Percentiles rank a stretch among this genome's conserved stretches.
Evolutionary conservation across 1,284 basidiomycete species (phyloP).

Genomic region (Sanguinoderma infundibulare): DNA sequence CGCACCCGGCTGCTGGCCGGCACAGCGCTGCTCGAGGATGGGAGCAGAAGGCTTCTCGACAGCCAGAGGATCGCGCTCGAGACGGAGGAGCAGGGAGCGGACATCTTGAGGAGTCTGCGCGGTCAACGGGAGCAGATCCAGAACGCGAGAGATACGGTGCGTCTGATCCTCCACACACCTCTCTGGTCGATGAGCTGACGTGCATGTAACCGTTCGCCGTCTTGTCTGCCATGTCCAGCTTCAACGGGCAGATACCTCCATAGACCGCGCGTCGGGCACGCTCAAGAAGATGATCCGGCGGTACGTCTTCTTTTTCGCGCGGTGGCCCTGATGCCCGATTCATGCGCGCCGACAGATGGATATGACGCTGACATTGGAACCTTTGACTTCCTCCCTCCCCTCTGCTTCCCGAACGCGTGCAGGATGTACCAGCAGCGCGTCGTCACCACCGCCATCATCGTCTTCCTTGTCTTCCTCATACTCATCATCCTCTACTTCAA

Average conservation of each 20-base stretch:
- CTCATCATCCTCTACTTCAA: conserved; percentile 76
- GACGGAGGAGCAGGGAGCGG: conserved; percentile 95
- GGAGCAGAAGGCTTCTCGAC: conserved; percentile 83
- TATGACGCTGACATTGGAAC: conserved; percentile 33
- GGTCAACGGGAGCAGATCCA: conserved; percentile 95
- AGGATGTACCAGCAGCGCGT: conserved; percentile 86
- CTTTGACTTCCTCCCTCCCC: not conserved
- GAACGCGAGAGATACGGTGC: conserved; percentile 87
- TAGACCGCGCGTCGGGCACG: conserved; percentile 76
- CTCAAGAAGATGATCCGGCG: conserved; percentile 80
- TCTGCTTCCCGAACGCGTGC: conserved; percentile 8
- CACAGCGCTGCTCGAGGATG: conserved; percentile 77
- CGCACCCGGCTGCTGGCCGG: conserved; percentile 81
- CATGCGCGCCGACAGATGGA: conserved; percentile 35
- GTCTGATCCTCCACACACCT: no score
- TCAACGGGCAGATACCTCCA: conserved; percentile 69
- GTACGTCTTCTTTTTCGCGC: conserved; percentile 8
- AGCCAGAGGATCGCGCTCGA: conserved; percentile 93
- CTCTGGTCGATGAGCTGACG: not conserved
- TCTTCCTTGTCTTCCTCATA: conserved; percentile 73
- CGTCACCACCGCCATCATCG: conserved; percentile 71
- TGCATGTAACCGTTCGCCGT: not conserved
- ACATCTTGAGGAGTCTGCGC: conserved; percentile 87
- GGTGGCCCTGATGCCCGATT: conserved; percentile 1
- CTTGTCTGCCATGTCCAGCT: conserved; percentile 45